phyloP scores from a whole-genome alignment of 1,139 yeast species.

The Barnettozyma hawaiiensis region DNA sequence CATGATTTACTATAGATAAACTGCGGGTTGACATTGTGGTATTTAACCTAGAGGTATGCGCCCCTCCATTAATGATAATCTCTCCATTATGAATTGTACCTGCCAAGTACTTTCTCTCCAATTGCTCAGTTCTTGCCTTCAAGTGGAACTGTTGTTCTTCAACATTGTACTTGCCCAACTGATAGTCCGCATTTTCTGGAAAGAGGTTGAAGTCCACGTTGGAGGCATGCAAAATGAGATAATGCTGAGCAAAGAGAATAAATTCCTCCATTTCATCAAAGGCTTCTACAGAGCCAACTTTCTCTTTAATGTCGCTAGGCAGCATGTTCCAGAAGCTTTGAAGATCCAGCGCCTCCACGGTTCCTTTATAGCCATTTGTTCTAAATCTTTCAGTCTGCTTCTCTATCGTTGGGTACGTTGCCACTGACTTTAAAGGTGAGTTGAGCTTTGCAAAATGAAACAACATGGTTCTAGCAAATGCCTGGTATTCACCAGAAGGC shows the following conservation, averaged over 20 bases:
- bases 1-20: constrained; percentile 7
- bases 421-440: constrained; percentile 66
- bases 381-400: constrained; percentile 49
- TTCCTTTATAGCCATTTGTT: constrained; percentile 40
- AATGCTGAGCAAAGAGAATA: constrained; percentile 70
- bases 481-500: constrained; percentile 57
- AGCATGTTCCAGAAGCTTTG: constrained; percentile 50
- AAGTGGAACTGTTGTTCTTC: constrained; percentile 6
- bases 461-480: constrained; percentile 73
- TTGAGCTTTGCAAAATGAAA: constrained; percentile 61
- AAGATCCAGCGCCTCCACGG: constrained; percentile 47
- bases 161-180: not conserved
- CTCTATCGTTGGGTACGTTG: constrained; percentile 44
- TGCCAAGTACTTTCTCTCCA: constrained; percentile 47
- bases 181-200: not conserved
- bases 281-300: constrained; percentile 50
- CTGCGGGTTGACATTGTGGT: constrained; percentile 15
- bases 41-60: constrained; percentile 39
- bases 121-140: constrained; percentile 11
- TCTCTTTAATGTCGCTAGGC: constrained; percentile 35
- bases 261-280: constrained; percentile 89
- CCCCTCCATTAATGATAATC: constrained; percentile 49
- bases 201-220: constrained; percentile 27
- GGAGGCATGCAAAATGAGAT: constrained; percentile 62
- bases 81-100: constrained; percentile 30